Base-by-base conservation (phyloP, 495 filamentous ascomycete genomes). In the Penicillium roqueforti region DNA sequence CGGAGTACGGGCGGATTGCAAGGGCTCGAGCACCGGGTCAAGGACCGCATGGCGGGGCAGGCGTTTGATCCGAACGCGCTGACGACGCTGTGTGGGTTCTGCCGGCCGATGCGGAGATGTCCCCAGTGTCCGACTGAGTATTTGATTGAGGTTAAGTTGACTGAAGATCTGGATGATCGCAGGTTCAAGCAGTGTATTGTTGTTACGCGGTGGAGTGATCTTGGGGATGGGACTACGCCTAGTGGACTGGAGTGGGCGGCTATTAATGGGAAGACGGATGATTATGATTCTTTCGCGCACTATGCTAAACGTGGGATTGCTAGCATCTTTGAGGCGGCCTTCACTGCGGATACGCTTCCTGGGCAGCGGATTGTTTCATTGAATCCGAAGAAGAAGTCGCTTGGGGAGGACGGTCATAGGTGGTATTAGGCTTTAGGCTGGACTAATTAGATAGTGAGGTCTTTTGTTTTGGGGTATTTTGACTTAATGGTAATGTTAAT, bases 41-140 rank as follows among this genome's bases (percentile, higher is more conserved):
- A 72, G 47, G 70, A 78, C 53, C 53, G 65, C 3, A 52, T 67
- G 26, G 53, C 66, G 47, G 60, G 68, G 25, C 64, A 69, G 19
- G 22, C 60, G 6, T 61, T 71, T 55, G 67, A 77, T 59, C 75
- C 76, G 4, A 72, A 75, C 51, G 67, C 76, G 29, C 67, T 82
- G 26, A 70, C 76, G 13, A 62, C 62, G 14, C 70, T 78, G 5
- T 85, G 82, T 62, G 69, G 70, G 8, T 69, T 74, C 22, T 85
- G 82, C 61, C 66, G 76, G 23, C 81, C 81, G 19, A 79, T 80
- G 69, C 69, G 80, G 13, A 65, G 81, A 31, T 85, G 81, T 56
- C 80, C 80, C 3, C 76, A 80, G 47, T 85, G 82, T 69, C 80
- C 82, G 8, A 75, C 77, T 1, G 82, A 85, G 60, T 85, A 85